A percentile compares a stretch with the other conserved stretches of the same genome.
Conservation (phyloP, 2,329 filamentous ascomycete species). For the Venturia aucupariae region DNA sequence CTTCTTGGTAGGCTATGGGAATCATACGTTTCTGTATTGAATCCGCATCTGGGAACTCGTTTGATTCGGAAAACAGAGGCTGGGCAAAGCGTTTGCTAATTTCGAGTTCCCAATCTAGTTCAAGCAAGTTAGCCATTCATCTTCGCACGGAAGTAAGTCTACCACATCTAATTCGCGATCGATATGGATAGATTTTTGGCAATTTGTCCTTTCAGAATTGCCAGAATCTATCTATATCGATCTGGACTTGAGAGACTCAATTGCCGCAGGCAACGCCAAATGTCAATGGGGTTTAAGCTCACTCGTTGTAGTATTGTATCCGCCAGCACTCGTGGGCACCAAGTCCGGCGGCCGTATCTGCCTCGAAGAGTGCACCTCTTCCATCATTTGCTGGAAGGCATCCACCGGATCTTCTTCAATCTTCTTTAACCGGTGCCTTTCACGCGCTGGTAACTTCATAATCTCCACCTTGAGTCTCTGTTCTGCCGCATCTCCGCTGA, state of each 20-base stretch:
- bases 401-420: conserved; percentile 4
- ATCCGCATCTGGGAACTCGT: conserved; percentile 51
- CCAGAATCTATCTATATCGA: neutral
- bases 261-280: neutral
- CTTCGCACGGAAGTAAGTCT: neutral
- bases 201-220: no score
- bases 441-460: conserved; percentile 52
- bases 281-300: conserved; percentile 26
- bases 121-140: neutral
- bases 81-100: conserved; percentile 56
- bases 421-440: conserved; percentile 48
- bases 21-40: conserved; percentile 52
- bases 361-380: conserved; percentile 25
- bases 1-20: conserved; percentile 58
- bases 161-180: neutral
- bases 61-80: conserved; percentile 50
- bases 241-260: neutral
- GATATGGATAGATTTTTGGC: conserved; percentile 9
- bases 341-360: conserved; percentile 46
- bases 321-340: conserved; percentile 58
- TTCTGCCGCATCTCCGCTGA: conserved; percentile 50
- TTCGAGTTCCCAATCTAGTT: conserved; percentile 51
- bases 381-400: conserved; percentile 8
- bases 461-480: conserved; percentile 55
- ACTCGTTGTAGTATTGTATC: conserved; percentile 67